Percentiles rank a stretch among this genome's conserved stretches.
Evolutionary conservation across 805 yeast genomes (phyloP).

Genomic region (Candida morakotiae): DNA sequence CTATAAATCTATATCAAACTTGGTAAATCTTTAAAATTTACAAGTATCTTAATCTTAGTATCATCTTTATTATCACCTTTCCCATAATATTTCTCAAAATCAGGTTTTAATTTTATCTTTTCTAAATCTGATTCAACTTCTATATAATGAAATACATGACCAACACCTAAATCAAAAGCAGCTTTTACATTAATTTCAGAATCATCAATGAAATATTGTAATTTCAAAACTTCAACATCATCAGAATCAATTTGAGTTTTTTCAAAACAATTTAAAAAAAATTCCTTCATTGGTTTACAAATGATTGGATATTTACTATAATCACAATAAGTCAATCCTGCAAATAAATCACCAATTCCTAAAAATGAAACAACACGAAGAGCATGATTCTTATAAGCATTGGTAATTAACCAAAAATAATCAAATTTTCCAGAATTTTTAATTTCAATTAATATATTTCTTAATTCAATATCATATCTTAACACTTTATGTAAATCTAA

Average conservation of each 20-base stretch:
- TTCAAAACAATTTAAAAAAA: slow-evolving; percentile 60
- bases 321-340: slow-evolving; percentile 92
- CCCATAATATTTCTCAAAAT: slow-evolving; percentile 32
- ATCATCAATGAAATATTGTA: slow-evolving; percentile 79
- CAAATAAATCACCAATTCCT: slow-evolving; percentile 90
- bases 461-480: slow-evolving; percentile 52
- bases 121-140: slow-evolving; percentile 60
- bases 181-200: slow-evolving; percentile 75
- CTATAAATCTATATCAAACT: slow-evolving; percentile 8
- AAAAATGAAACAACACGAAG: slow-evolving; percentile 70
- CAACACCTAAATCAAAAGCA: slow-evolving; percentile 70
- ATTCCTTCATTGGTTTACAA: slow-evolving; percentile 84
- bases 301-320: slow-evolving; percentile 64
- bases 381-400: slow-evolving; percentile 92
- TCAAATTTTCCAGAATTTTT: slow-evolving; percentile 48
- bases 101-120: slow-evolving; percentile 21
- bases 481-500: slow-evolving; percentile 80
- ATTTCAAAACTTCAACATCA: slow-evolving; percentile 34
- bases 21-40: slow-evolving; percentile 29
- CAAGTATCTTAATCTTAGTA: slow-evolving; percentile 28
- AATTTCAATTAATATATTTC: slow-evolving; percentile 49
- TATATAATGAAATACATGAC: slow-evolving; percentile 65
- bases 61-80: slow-evolving; percentile 23
- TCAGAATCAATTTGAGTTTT: slow-evolving; percentile 53
- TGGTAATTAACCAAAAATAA: slow-evolving; percentile 87